Evolutionary conservation across 257 asterid genomes (phyloP).

Genomic region (Avicennia marina): DNA sequence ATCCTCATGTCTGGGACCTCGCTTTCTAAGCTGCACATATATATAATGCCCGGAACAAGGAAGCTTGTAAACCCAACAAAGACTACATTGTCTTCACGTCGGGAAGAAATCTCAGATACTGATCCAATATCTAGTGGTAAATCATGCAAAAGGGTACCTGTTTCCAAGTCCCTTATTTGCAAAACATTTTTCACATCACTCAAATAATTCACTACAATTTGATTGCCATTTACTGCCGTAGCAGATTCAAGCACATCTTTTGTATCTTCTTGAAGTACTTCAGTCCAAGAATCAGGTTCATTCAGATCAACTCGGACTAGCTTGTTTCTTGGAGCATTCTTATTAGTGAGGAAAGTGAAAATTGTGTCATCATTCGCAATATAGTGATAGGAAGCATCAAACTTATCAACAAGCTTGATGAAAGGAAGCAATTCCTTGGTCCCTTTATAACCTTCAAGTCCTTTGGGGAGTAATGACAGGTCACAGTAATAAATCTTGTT

Average conservation of each 20-base stretch:
- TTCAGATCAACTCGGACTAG: slow-evolving; percentile 64
- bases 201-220: slow-evolving; percentile 63
- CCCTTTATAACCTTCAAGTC: slow-evolving; percentile 64
- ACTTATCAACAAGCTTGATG: slow-evolving; percentile 69
- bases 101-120: slow-evolving; percentile 60
- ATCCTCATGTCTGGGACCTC: slow-evolving; percentile 52
- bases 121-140: slow-evolving; percentile 84
- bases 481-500: slow-evolving; percentile 85
- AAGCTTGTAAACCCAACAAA: slow-evolving; percentile 81
- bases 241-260: slow-evolving; percentile 92
- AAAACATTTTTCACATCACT: slow-evolving; percentile 82
- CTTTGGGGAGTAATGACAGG: slow-evolving; percentile 54
- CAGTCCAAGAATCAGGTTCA: slow-evolving; percentile 71
- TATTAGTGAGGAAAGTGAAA: slow-evolving; percentile 79
- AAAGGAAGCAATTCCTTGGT: slow-evolving; percentile 59
- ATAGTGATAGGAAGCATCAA: slow-evolving; percentile 66
- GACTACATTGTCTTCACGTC: slow-evolving; percentile 53
- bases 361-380: slow-evolving; percentile 76
- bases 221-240: slow-evolving; percentile 61
- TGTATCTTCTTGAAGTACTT: slow-evolving; percentile 57
- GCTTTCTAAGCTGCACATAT: slow-evolving; percentile 57
- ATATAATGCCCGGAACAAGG: slow-evolving; percentile 77
- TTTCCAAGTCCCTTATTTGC: slow-evolving; percentile 77
- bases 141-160: slow-evolving; percentile 62
- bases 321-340: slow-evolving; percentile 90